Percentiles rank a stretch among this genome's conserved stretches.
phyloP scores from a whole-genome alignment of 345 rosid genomes.

The Rhizophora apiculata region DNA sequence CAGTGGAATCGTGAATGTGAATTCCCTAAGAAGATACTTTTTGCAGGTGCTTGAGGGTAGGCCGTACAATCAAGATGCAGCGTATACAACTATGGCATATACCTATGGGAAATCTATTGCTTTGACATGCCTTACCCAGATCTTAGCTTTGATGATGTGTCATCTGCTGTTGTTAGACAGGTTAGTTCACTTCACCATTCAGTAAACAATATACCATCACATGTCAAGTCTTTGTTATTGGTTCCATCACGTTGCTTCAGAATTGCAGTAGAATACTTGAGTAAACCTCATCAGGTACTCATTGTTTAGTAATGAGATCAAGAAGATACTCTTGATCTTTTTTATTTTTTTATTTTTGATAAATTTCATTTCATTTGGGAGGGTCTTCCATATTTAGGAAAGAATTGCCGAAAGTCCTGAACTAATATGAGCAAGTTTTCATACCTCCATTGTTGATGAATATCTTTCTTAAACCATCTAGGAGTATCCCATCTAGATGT shows the following conservation, averaged over 20 bases:
- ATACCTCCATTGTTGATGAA: background rate
- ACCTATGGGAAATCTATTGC: conserved; percentile 95
- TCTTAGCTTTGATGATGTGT: conserved; percentile 78
- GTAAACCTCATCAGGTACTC: no score
- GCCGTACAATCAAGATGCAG: conserved; percentile 87
- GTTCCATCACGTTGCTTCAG: background rate
- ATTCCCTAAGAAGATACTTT: conserved; percentile 8
- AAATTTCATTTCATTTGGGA: background rate
- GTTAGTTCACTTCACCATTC: conserved; percentile 35
- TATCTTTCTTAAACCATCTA: background rate
- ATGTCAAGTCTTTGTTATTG: background rate
- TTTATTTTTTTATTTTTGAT: background rate
- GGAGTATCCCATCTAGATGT: background rate
- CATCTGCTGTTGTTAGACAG: conserved; percentile 77
- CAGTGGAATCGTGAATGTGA: conserved; percentile 5
- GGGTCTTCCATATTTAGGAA: background rate
- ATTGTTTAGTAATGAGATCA: no score
- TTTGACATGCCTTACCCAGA: conserved; percentile 90
- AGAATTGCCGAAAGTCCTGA: background rate
- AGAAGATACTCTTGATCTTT: background rate
- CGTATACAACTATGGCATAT: conserved; percentile 94
- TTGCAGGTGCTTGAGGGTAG: conserved; percentile 82
- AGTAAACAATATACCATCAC: no score
- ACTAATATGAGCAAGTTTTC: background rate
- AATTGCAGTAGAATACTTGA: no score